These are phyloP conservation scores for Thelephora ganbajun DNA, from an alignment of 768 basidiomycete genomes.

Conservation along the genomic window DNA sequence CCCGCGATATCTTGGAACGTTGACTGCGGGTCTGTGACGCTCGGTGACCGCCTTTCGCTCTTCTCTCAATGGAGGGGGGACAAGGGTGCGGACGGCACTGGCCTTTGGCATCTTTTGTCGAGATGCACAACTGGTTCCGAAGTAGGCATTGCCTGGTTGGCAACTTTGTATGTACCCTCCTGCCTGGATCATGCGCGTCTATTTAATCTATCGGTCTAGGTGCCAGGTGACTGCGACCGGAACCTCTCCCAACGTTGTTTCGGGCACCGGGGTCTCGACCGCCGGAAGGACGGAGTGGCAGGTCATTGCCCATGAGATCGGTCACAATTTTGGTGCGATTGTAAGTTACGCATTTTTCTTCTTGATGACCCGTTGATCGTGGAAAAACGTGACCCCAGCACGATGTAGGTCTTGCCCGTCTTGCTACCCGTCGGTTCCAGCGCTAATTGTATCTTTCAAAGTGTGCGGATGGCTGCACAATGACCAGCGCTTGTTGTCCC, in stretches of 20 bases:
- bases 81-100: conserved; percentile 59
- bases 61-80: conserved; percentile 76
- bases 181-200: neutral
- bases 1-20: conserved; percentile 60
- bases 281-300: conserved; percentile 70
- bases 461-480: conserved; percentile 55
- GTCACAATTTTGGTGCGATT: conserved; percentile 84
- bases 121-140: conserved; percentile 71
- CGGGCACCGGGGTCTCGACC: conserved; percentile 75
- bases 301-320: conserved; percentile 71
- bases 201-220: conserved; percentile 15
- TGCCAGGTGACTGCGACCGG: conserved; percentile 43
- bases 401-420: conserved; percentile 25
- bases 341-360: conserved; percentile 27
- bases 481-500: conserved; percentile 49
- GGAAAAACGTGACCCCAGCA: conserved; percentile 27
- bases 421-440: neutral
- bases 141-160: conserved; percentile 83
- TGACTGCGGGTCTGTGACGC: conserved; percentile 38
- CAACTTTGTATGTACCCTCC: conserved; percentile 40
- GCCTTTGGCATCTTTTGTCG: conserved; percentile 85
- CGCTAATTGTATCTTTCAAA: conserved; percentile 15
- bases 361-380: neutral
- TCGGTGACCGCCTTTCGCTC: conserved; percentile 60
- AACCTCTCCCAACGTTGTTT: conserved; percentile 36